phyloP scores from a whole-genome alignment of 2,329 filamentous ascomycete genomes.

The Rosellinia necatrix region DNA sequence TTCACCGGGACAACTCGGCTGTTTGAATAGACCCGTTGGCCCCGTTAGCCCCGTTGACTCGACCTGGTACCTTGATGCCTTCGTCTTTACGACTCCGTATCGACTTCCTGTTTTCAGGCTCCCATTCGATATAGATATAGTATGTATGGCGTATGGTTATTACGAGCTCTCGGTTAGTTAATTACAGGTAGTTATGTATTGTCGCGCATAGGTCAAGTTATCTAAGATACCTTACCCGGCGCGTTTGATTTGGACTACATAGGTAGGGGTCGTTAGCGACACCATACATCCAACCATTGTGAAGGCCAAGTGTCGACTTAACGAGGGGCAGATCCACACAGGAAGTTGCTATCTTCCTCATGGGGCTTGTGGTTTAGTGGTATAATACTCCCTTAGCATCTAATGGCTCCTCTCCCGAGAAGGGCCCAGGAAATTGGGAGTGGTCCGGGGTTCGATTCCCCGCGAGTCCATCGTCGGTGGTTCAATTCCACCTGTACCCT shows the following conservation, averaged over 20 bases:
- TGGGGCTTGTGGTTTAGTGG: constrained; percentile 28
- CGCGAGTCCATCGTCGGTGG: constrained; percentile 29
- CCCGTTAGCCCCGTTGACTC: too few relatives aligned
- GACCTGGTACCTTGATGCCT: neutral
- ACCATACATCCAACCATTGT: neutral
- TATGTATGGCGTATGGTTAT: too few relatives aligned
- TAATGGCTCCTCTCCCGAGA: neutral
- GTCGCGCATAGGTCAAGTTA: neutral
- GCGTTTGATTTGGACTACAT: neutral
- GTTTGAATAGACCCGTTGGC: constrained; percentile 3
- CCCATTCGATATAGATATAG: too few relatives aligned
- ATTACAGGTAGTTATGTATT: neutral
- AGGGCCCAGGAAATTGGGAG: constrained; percentile 22
- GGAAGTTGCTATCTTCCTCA: constrained; percentile 13
- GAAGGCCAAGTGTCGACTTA: constrained; percentile 9
- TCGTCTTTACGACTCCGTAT: neutral
- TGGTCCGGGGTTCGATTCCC: constrained; percentile 35
- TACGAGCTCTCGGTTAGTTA: too few relatives aligned
- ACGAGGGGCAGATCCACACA: neutral
- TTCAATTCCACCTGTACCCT: constrained; percentile 21
- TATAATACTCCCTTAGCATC: constrained; percentile 28
- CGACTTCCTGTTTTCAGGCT: too few relatives aligned
- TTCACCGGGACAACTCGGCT: constrained; percentile 18
- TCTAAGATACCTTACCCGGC: neutral
- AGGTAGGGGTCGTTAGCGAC: constrained; percentile 5